These are phyloP conservation scores for Apiospora arundinis DNA, from an alignment of 2,329 filamentous ascomycete species.

Conservation along the genomic window DNA sequence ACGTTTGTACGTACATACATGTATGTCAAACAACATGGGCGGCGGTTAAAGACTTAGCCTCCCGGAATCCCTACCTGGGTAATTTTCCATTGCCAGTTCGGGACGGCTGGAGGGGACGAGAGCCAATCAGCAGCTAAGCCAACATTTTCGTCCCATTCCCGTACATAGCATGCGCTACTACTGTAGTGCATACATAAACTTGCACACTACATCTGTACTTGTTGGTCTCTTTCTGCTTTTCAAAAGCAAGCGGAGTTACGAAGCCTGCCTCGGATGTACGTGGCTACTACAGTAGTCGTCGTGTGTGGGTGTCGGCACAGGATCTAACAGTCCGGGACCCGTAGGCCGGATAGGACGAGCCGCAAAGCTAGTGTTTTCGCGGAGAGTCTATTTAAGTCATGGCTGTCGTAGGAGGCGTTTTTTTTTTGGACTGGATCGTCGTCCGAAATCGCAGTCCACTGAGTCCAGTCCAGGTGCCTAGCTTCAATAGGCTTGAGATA, in stretches of 20 bases:
- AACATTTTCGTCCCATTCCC: not conserved
- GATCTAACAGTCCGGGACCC: not conserved
- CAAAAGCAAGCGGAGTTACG: slow-evolving; percentile 15
- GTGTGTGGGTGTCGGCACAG: not conserved
- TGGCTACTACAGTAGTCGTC: not conserved
- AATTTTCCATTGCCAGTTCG: slow-evolving; percentile 5
- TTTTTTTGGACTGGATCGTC: not conserved
- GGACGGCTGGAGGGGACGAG: not conserved
- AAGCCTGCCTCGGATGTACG: slow-evolving; percentile 8
- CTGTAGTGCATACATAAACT: not conserved
- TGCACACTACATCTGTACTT: too few species aligned
- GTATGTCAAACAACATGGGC: not conserved
- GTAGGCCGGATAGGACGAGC: not conserved
- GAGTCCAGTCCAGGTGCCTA: not conserved
- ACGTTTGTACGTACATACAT: not conserved
- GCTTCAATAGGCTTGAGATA: not conserved
- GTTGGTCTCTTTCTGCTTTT: too few species aligned
- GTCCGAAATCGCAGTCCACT: not conserved
- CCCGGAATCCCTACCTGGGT: not conserved
- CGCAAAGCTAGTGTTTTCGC: not conserved
- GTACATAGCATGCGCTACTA: not conserved
- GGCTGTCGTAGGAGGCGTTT: not conserved
- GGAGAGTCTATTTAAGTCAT: slow-evolving; percentile 12
- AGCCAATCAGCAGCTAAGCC: not conserved
- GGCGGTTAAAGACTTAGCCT: slow-evolving; percentile 1